phyloP scores from a whole-genome alignment of 83 land plant species.

The Thuja plicata region DNA sequence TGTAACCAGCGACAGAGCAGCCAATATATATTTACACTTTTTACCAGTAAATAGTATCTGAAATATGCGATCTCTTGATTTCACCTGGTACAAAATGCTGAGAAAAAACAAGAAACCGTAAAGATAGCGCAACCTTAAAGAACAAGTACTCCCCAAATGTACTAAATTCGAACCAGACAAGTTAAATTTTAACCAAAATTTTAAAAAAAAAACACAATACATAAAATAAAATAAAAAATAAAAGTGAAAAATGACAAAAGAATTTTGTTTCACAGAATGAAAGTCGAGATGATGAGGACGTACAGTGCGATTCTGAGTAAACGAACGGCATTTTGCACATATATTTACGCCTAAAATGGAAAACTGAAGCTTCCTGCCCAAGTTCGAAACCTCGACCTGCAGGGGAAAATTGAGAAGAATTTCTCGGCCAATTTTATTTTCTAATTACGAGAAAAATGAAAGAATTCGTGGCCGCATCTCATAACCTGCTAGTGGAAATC shows the following conservation, averaged over 20 bases:
- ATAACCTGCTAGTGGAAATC: not conserved
- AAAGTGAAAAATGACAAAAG: not conserved
- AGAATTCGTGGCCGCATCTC: not conserved
- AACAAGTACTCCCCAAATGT: not conserved
- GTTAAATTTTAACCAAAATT: not conserved
- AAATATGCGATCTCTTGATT: not conserved
- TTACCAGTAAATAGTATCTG: not conserved
- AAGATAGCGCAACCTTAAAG: not conserved
- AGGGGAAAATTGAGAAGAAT: not conserved
- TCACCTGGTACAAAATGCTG: not conserved
- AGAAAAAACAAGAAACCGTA: not conserved
- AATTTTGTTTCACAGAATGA: not conserved
- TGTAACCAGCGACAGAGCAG: not conserved
- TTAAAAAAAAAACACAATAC: not conserved
- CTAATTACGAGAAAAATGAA: not conserved
- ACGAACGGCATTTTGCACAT: not conserved
- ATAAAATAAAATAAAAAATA: not conserved
- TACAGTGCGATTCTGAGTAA: not conserved
- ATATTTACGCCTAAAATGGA: not conserved
- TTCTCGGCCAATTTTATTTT: not conserved
- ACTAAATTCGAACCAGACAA: not conserved
- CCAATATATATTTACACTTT: not conserved
- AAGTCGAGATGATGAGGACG: not conserved
- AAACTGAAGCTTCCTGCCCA: not conserved
- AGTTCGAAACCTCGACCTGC: conserved; percentile 6